phyloP scores from a whole-genome alignment of 1,139 yeast species.

The Candida anutae region DNA sequence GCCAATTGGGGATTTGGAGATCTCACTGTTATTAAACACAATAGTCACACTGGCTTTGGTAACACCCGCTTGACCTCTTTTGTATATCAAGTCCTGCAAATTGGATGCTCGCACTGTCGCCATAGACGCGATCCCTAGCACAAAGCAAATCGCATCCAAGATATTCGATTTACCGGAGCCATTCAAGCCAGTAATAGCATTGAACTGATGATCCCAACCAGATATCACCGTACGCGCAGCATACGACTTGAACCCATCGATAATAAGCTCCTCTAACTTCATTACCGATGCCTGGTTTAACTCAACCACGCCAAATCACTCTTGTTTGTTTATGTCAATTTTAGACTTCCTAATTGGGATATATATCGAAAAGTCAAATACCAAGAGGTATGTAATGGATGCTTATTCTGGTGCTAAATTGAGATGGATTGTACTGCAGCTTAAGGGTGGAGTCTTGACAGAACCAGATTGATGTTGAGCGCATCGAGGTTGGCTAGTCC shows the following conservation, averaged over 20 bases:
- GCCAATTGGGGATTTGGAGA: constrained; percentile 75
- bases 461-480: too few relatives aligned
- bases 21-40: constrained; percentile 82
- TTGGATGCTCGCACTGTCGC: constrained; percentile 89
- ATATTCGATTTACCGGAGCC: constrained; percentile 97
- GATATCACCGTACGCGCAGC: constrained; percentile 95
- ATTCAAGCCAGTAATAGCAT: constrained; percentile 94
- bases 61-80: constrained; percentile 97
- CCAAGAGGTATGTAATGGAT: too few relatives aligned
- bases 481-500: too few relatives aligned
- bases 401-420: too few relatives aligned
- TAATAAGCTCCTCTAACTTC: constrained; percentile 92
- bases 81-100: constrained; percentile 88
- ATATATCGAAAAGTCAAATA: too few relatives aligned
- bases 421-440: too few relatives aligned
- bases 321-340: too few relatives aligned
- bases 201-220: constrained; percentile 93
- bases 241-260: constrained; percentile 96
- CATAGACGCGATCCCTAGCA: constrained; percentile 94
- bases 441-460: too few relatives aligned
- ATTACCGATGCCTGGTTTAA: too few relatives aligned
- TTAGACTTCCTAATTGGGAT: too few relatives aligned
- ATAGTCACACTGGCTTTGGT: constrained; percentile 96
- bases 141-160: constrained; percentile 94
- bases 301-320: too few relatives aligned